Percentiles rank a stretch among this genome's conserved stretches.
phyloP scores from a whole-genome alignment of 495 filamentous ascomycete genomes.

The Xylaria intraflava region DNA sequence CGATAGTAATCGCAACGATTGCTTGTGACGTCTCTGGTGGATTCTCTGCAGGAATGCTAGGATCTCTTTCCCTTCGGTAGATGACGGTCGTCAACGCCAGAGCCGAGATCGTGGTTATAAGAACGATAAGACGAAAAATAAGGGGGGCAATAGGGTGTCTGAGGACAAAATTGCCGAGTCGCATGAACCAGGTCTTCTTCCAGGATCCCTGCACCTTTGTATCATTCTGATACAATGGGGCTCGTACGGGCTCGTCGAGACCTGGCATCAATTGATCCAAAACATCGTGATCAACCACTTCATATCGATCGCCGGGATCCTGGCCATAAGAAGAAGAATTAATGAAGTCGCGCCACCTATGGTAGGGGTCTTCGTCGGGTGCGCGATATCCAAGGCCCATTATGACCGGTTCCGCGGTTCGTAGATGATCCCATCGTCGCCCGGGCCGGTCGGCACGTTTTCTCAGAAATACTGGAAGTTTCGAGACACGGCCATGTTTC shows the following conservation, averaged over 20 bases:
- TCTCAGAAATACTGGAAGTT: conserved; percentile 26
- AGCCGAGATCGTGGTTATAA: conserved; percentile 73
- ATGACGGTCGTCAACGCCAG: conserved; percentile 75
- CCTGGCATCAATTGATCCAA: conserved; percentile 45
- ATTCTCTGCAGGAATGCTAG: conserved; percentile 28
- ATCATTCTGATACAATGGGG: conserved; percentile 51
- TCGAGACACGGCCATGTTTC: conserved; percentile 23
- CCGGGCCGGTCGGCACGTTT: conserved; percentile 33
- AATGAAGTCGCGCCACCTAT: conserved; percentile 45
- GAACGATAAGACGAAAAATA: conserved; percentile 72
- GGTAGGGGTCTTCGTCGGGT: conserved; percentile 24
- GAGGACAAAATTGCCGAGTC: conserved; percentile 48
- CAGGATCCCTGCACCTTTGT: conserved; percentile 35
- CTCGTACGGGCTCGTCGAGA: conserved; percentile 34
- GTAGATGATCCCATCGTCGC: conserved; percentile 51
- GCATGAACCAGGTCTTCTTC: conserved; percentile 37
- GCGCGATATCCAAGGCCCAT: conserved; percentile 38
- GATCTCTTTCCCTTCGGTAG: conserved; percentile 49
- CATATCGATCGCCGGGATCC: conserved; percentile 35
- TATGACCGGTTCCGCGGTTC: conserved; percentile 50
- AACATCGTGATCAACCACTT: conserved; percentile 36
- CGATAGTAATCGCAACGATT: conserved; percentile 84
- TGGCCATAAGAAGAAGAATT: conserved; percentile 46
- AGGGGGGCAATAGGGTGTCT: conserved; percentile 81
- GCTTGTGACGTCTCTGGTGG: conserved; percentile 61